Percentiles rank a stretch among this genome's conserved stretches.
Evolutionary conservation across 225 moss, liverwort and hornwort species (phyloP).

Genomic region (Lunularia cruciata): DNA sequence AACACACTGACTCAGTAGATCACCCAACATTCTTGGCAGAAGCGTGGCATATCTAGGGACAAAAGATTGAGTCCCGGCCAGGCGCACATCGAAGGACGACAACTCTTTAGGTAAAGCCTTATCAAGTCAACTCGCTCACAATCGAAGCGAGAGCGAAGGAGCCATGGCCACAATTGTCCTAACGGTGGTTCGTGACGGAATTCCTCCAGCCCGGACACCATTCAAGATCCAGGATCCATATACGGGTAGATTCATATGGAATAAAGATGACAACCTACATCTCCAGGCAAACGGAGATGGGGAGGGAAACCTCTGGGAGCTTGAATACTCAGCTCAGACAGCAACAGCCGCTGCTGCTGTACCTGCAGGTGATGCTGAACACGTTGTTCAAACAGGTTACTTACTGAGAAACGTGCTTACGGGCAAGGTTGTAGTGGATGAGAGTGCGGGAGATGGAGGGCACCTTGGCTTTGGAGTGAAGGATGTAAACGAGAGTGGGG

Average conservation of each 20-base stretch:
- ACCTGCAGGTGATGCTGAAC: neutral
- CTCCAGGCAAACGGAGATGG: constrained; percentile 8
- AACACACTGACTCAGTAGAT: neutral
- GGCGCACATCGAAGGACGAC: too few species aligned
- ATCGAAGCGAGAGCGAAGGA: neutral
- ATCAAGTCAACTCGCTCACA: neutral
- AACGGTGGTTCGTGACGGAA: neutral
- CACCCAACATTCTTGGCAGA: too few species aligned
- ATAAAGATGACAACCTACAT: constrained; percentile 1
- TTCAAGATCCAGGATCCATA: constrained; percentile 19
- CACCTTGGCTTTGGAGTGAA: neutral
- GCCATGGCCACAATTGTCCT: neutral
- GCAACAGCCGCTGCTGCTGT: neutral
- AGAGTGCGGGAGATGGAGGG: neutral
- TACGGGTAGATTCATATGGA: constrained; percentile 7
- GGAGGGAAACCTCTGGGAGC: constrained; percentile 4
- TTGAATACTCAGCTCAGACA: neutral
- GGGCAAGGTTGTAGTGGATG: constrained; percentile 11
- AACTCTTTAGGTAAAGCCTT: too few species aligned
- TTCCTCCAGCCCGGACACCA: constrained; percentile 3
- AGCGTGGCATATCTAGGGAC: too few species aligned
- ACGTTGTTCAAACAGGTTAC: neutral
- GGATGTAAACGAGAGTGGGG: neutral
- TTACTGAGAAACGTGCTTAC: constrained; percentile 13
- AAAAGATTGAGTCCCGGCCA: too few species aligned